Percentiles rank a stretch among this genome's conserved stretches.
These are phyloP conservation scores for Lagenidium giganteum DNA, from an alignment of 352 stramenopile species.

Conservation along the genomic window DNA sequence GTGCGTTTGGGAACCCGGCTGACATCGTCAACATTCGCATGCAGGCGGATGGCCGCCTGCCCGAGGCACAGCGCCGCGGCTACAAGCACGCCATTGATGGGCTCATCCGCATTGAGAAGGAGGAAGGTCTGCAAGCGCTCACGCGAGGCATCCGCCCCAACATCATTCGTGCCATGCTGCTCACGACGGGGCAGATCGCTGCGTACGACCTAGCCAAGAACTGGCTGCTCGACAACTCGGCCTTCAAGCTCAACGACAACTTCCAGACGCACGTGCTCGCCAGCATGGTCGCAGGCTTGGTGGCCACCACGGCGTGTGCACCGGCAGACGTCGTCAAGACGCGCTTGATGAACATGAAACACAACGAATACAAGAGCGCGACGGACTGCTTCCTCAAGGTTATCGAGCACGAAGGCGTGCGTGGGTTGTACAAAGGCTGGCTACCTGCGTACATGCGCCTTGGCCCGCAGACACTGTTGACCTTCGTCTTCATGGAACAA, in stretches of 20 bases:
- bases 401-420: slow-evolving; percentile 49
- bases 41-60: slow-evolving; percentile 54
- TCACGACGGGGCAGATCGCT: slow-evolving; percentile 64
- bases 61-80: slow-evolving; percentile 41
- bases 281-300: slow-evolving; percentile 57
- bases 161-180: slow-evolving; percentile 66
- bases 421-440: slow-evolving; percentile 69
- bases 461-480: slow-evolving; percentile 59
- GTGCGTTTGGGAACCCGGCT: slow-evolving; percentile 49
- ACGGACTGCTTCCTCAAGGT: slow-evolving; percentile 71
- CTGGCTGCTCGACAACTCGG: slow-evolving; percentile 28
- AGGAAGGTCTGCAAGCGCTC: slow-evolving; percentile 44
- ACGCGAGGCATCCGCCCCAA: slow-evolving; percentile 59
- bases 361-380: slow-evolving; percentile 57
- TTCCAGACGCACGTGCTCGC: slow-evolving; percentile 51
- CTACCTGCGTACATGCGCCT: slow-evolving; percentile 66
- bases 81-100: slow-evolving; percentile 66
- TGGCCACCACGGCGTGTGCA: slow-evolving; percentile 58
- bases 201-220: slow-evolving; percentile 61
- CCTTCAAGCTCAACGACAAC: slow-evolving; percentile 42
- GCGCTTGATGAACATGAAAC: slow-evolving; percentile 67
- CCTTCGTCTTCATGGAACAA: slow-evolving; percentile 69
- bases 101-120: slow-evolving; percentile 38
- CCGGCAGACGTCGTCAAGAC: slow-evolving; percentile 68
- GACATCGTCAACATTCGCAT: slow-evolving; percentile 76